Conservation (phyloP, 2,329 filamentous ascomycete species). For the Cladosporium sp. region DNA sequence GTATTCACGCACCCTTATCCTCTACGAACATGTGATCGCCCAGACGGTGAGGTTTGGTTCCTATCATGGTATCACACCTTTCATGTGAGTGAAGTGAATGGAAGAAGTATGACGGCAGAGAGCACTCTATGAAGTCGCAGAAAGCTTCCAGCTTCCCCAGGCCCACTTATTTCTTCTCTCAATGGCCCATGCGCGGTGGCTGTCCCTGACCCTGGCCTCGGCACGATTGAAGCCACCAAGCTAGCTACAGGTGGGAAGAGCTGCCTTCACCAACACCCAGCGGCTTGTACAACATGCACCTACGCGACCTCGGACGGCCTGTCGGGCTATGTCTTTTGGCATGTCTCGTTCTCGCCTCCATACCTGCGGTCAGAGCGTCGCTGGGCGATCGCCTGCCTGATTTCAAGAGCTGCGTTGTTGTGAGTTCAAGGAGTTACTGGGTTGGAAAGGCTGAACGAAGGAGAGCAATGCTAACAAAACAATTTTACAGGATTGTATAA, state of each 20-base stretch:
- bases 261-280: background rate
- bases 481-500: slow-evolving; percentile 65
- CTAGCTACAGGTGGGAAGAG: background rate
- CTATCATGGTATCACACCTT: too few relatives aligned
- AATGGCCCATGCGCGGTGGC: too few relatives aligned
- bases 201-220: slow-evolving; percentile 1
- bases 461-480: background rate
- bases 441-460: too few relatives aligned
- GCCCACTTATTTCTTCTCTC: too few relatives aligned
- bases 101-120: too few relatives aligned
- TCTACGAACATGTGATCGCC: too few relatives aligned
- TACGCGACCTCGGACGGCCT: slow-evolving; percentile 17
- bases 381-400: slow-evolving; percentile 69
- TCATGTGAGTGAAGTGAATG: too few relatives aligned
- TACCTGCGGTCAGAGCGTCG: background rate
- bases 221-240: background rate
- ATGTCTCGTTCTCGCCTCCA: background rate
- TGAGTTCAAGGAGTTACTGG: slow-evolving; percentile 41
- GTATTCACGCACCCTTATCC: too few relatives aligned
- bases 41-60: too few relatives aligned
- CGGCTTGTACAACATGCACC: slow-evolving; percentile 25
- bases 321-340: background rate
- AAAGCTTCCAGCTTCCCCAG: background rate
- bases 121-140: too few relatives aligned
- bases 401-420: slow-evolving; percentile 81